Evolutionary conservation across 1,284 basidiomycete species (phyloP).

Genomic region (Leucocoprinus gongylophorus): DNA sequence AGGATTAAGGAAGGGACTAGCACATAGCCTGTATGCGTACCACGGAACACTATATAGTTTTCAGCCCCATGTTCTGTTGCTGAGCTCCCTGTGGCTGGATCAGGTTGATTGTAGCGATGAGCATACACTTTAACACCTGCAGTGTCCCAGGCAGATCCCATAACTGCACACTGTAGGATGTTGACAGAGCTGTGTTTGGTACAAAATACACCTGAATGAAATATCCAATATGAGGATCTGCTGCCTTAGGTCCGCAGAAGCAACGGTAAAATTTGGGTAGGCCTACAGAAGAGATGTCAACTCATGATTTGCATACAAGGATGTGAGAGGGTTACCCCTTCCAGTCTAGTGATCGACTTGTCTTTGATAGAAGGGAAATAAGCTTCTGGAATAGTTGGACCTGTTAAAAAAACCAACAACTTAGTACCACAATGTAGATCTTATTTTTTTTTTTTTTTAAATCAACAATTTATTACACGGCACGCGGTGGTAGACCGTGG

Average conservation of each 20-base stretch:
- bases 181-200: neutral
- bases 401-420: no score
- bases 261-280: conserved; percentile 34
- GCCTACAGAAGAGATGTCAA: conserved; percentile 16
- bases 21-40: conserved; percentile 49
- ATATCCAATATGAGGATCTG: conserved; percentile 44
- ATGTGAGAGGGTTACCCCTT: conserved; percentile 22
- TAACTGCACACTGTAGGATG: conserved; percentile 36
- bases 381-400: conserved; percentile 29
- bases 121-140: conserved; percentile 35
- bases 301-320: neutral
- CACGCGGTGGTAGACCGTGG: no score
- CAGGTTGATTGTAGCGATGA: conserved; percentile 52
- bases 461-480: no score
- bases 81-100: conserved; percentile 33
- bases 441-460: no score
- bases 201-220: conserved; percentile 36
- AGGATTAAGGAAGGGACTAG: neutral
- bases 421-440: no score
- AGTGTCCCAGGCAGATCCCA: conserved; percentile 34
- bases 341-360: conserved; percentile 31
- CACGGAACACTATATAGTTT: conserved; percentile 60
- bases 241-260: conserved; percentile 32
- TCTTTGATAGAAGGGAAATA: conserved; percentile 42
- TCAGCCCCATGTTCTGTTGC: conserved; percentile 46